Conservation (phyloP, 73 alveolate genomes). For the Blepharisma stoltei region DNA sequence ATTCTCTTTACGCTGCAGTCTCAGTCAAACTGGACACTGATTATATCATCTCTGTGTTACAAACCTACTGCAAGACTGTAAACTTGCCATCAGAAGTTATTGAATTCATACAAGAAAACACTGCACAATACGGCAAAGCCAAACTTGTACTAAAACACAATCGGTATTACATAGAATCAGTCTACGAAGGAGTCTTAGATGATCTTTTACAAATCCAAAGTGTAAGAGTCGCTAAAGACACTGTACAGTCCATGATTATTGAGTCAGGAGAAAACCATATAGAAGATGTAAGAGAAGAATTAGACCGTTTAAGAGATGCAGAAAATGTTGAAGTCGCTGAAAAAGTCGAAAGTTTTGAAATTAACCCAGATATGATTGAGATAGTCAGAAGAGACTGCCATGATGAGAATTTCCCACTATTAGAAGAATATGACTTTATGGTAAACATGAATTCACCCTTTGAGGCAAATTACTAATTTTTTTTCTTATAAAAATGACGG, state of each 20-base stretch:
- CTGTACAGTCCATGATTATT: conserved; percentile 16
- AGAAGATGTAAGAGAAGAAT: conserved; percentile 40
- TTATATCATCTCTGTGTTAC: conserved; percentile 70
- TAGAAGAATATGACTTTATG: conserved; percentile 38
- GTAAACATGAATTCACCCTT: neutral
- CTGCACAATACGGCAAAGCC: conserved; percentile 83
- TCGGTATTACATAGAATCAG: conserved; percentile 72
- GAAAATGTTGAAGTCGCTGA: conserved; percentile 48
- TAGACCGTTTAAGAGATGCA: conserved; percentile 35
- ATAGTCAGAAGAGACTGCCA: conserved; percentile 69
- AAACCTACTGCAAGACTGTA: conserved; percentile 60
- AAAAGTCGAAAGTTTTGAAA: conserved; percentile 35
- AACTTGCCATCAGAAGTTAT: conserved; percentile 64
- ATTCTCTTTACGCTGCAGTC: conserved; percentile 90
- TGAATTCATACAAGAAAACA: conserved; percentile 67
- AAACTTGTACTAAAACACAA: conserved; percentile 74
- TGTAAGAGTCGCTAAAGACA: conserved; percentile 34
- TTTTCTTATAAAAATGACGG: neutral
- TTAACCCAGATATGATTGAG: conserved; percentile 55
- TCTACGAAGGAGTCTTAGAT: conserved; percentile 36
- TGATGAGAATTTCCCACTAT: conserved; percentile 59
- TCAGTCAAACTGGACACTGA: conserved; percentile 77
- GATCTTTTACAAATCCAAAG: conserved; percentile 43
- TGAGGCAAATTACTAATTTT: neutral
- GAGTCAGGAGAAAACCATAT: neutral